Base-by-base conservation (phyloP, 208 protist species). In the Trypanosoma melophagium region DNA sequence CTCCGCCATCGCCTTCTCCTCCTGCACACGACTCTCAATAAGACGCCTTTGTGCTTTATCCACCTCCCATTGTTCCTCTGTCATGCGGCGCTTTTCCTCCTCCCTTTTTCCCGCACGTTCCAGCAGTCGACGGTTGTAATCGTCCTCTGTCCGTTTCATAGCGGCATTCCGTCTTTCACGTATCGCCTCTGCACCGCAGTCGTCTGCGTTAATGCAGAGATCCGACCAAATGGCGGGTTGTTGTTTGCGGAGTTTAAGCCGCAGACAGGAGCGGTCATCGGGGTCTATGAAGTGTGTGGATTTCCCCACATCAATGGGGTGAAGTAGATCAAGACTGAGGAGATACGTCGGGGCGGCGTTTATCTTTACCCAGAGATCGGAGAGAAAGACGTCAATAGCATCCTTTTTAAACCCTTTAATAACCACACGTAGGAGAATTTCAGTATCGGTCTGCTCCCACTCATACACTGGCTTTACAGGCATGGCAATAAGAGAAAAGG, bases 51-150 rank as follows among this genome's bases (percentile, higher is more conserved):
- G 85, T 66, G 79, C 69, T 66, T 81, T 87, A 61, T 97, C 93
- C 25, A 97, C 80, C 19, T 94, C 86, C 93, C 93, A 97, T 72
- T 97, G 93, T 53, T 81, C 87, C 64, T 87, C 81, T 58, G 82
- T 88, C 83, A 95, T 87, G 50, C 90, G 90, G 16, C 89, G 90
- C 71, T 83, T 78, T 74, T 95, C 93, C 19, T 73, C 69, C 58
- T 93, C 90, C 16, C 79, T 80, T 77, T 94, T 88, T 41, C 66
- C 60, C 55, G 75, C 71, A 17, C 93, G 81, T 22, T 80, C 68
- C 28, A 88, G 72, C 22, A 97, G 77, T 69, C 83, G 83, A 19
- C 51, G 47, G 31, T 87, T 79, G 80, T 97, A 97, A 35, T 60
- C 74, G 71, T 90, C 63, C 79, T 92, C 81, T 19, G 81, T 87